A percentile compares a stretch with the other conserved stretches of the same genome.
phyloP scores from a whole-genome alignment of 164 flowering plant genomes.

The Protea cynaroides region DNA sequence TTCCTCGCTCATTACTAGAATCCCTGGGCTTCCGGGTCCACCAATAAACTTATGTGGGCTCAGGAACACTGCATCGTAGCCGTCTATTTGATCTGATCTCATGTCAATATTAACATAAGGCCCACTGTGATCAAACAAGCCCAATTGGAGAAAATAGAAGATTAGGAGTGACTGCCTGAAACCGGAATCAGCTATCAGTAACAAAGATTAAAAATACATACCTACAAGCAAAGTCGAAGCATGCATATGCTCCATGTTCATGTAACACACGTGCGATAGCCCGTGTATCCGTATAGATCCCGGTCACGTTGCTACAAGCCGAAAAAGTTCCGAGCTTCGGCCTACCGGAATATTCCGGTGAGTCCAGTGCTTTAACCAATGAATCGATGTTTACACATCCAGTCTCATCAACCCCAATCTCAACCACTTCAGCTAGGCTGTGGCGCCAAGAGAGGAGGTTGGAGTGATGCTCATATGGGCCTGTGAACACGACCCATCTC shows the following conservation, averaged over 20 bases:
- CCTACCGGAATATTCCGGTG: constrained; percentile 3
- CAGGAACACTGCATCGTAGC: constrained; percentile 14
- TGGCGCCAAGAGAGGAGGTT: constrained; percentile 20
- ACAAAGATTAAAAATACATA: not conserved
- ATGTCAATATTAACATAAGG: constrained; percentile 17
- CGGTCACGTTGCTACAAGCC: constrained; percentile 18
- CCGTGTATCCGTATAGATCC: constrained; percentile 12
- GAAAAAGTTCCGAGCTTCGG: constrained; percentile 20
- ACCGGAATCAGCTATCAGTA: no score
- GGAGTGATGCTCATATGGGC: constrained; percentile 19
- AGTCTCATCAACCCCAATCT: constrained; percentile 8
- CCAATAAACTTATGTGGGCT: constrained; percentile 22
- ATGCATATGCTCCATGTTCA: constrained; percentile 15
- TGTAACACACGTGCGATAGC: constrained; percentile 14
- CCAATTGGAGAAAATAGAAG: not conserved
- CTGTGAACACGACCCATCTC: constrained; percentile 15
- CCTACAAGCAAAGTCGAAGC: constrained; percentile 22
- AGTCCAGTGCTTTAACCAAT: constrained; percentile 8
- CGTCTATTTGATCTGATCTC: constrained; percentile 11
- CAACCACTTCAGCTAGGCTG: constrained; percentile 17
- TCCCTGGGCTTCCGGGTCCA: constrained; percentile 17
- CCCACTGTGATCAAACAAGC: constrained; percentile 5
- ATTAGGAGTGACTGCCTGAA: not conserved
- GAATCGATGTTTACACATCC: constrained; percentile 8
- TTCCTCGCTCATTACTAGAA: constrained; percentile 14